Evolutionary conservation across 768 basidiomycete species (phyloP).

Genomic region (Lactarius quietus): DNA sequence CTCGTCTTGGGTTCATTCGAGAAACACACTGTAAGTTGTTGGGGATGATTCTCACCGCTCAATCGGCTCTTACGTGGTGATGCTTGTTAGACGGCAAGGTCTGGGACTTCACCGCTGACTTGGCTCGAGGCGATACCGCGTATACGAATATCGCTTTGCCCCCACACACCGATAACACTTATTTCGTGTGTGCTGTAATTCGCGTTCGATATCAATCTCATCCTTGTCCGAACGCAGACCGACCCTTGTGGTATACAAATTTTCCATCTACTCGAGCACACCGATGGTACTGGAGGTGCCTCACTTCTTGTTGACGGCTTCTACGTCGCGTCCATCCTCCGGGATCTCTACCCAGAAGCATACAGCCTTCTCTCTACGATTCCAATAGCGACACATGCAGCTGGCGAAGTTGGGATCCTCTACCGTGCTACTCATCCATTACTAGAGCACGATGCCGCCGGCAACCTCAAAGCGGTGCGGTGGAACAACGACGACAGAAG

Average conservation of each 20-base stretch:
- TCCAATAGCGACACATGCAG: slow-evolving; percentile 80
- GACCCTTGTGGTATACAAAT: slow-evolving; percentile 95
- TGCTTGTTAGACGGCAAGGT: slow-evolving; percentile 73
- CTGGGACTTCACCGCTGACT: slow-evolving; percentile 95
- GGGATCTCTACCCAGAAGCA: slow-evolving; percentile 62
- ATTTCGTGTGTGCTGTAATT: slow-evolving; percentile 50
- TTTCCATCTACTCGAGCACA: slow-evolving; percentile 88
- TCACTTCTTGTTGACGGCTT: slow-evolving; percentile 96
- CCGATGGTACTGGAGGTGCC: slow-evolving; percentile 76
- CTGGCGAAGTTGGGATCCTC: slow-evolving; percentile 61
- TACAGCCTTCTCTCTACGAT: slow-evolving; percentile 67
- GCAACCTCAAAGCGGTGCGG: slow-evolving; percentile 69
- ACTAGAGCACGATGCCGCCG: slow-evolving; percentile 59
- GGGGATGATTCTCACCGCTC: not conserved
- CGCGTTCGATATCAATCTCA: no score
- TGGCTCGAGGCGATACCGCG: slow-evolving; percentile 89
- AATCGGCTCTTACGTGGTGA: not conserved
- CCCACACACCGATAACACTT: slow-evolving; percentile 79
- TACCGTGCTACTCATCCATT: slow-evolving; percentile 67
- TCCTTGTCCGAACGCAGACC: slow-evolving; percentile 46
- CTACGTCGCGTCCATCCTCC: slow-evolving; percentile 80
- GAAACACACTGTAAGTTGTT: slow-evolving; percentile 65
- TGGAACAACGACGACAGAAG: slow-evolving; percentile 97
- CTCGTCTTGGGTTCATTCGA: slow-evolving; percentile 82
- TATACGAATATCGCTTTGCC: slow-evolving; percentile 86